phyloP scores from a whole-genome alignment of 2,329 filamentous ascomycete species.

The Fusarium subglutinans region DNA sequence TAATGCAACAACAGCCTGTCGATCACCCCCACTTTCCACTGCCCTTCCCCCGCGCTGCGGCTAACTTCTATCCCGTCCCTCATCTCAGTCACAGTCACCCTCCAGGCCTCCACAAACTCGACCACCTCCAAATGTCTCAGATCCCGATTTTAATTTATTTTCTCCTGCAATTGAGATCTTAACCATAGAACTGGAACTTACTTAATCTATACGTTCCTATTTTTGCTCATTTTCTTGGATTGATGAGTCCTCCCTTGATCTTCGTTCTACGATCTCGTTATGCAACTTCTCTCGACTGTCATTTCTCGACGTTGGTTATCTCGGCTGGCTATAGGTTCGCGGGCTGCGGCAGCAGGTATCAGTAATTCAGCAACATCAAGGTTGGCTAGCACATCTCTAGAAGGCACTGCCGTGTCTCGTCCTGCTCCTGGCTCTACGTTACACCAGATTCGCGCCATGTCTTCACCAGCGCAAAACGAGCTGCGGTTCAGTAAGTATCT shows the following conservation, averaged over 20 bases:
- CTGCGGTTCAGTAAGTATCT: slow-evolving; percentile 49
- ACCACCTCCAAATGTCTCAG: slow-evolving; percentile 24
- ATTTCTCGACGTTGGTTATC: slow-evolving; percentile 32
- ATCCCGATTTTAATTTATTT: background rate
- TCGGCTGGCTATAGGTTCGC: slow-evolving; percentile 21
- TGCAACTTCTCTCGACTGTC: slow-evolving; percentile 18
- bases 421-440: background rate
- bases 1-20: slow-evolving; percentile 4
- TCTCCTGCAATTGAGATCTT: background rate
- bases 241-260: background rate
- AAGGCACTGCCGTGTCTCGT: background rate
- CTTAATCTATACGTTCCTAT: background rate
- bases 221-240: background rate
- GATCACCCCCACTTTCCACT: slow-evolving; percentile 21
- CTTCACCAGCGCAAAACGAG: slow-evolving; percentile 18
- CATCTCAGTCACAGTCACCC: background rate
- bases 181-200: background rate
- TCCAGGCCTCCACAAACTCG: slow-evolving; percentile 10
- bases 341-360: slow-evolving; percentile 8
- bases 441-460: slow-evolving; percentile 25
- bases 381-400: background rate
- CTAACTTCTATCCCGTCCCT: background rate
- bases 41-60: slow-evolving; percentile 19
- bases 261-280: background rate
- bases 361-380: background rate